Base-by-base conservation (phyloP, 768 basidiomycete genomes). In the Rhodotorula sphaerocarpa region DNA sequence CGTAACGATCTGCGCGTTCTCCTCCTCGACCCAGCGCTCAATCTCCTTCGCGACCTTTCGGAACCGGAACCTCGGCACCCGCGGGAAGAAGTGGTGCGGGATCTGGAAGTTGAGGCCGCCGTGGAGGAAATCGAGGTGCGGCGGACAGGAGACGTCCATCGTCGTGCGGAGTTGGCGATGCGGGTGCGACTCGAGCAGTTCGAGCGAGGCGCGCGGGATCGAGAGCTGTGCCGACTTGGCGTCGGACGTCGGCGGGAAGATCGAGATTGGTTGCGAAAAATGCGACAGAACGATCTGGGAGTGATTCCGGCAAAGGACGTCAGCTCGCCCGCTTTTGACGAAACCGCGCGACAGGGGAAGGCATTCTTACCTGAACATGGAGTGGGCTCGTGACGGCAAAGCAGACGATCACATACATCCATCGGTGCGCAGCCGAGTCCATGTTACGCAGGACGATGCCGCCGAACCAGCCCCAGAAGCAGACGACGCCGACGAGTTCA, bases 91-190 rank as follows among this genome's bases (percentile, higher is more conserved):
- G 75, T 96, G 92, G 71, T 99, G 95, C 3, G 93, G 90, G 46
- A 96, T 89, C 76, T 99, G 95, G 18, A 97, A 83, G 70, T 99
- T 90, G 25, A 99, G 82, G n/a, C 95, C 95, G 16, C 95, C 95
- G 72, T 99, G 95, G 39, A 99, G 76, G 73, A 91, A 96, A 55
- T 82, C 87, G 70, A 96, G 80, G 36, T 83, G 82, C 2, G 85
- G 80, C 4, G 84, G 82, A 76, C 95, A 97, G 64, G 88, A 82
- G 45, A 99, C 90, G 75, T 99, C 95, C 48, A 88, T 86, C 1
- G 95, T 97, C n/a, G 95, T 99, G 51, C 95, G 86, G 71, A 99
- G 78, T 75, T 99, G 95, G 21, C 95, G 85, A 70, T 89, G 86
- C 6, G 86, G 82, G 78, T 96, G 97, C 0, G 90, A 92, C 73